phyloP scores from a whole-genome alignment of 371 early-diverging fungal species.

The Rhizopus sp. region DNA sequence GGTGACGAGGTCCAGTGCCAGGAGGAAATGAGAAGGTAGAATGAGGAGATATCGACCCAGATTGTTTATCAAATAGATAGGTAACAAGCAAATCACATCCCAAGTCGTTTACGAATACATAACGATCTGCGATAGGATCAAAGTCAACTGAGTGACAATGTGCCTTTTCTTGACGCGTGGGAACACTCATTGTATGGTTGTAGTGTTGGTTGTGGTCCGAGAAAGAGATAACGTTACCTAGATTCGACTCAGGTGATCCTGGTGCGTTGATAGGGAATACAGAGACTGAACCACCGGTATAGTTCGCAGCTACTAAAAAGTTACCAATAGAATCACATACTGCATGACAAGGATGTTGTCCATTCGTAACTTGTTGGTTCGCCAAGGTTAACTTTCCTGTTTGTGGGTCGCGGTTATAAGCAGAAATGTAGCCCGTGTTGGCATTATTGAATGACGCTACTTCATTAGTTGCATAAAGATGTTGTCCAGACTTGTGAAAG shows the following conservation, averaged over 20 bases:
- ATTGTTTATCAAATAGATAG: conserved; percentile 24
- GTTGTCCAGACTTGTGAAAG: conserved; percentile 19
- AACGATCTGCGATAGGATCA: conserved; percentile 27
- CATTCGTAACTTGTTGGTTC: conserved; percentile 31
- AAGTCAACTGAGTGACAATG: conserved; percentile 47
- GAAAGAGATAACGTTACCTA: conserved; percentile 10
- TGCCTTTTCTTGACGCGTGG: conserved; percentile 45
- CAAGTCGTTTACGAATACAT: conserved; percentile 29
- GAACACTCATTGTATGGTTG: conserved; percentile 22
- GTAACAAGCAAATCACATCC: conserved; percentile 37
- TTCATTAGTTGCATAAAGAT: conserved; percentile 39
- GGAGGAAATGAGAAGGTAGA: conserved; percentile 31
- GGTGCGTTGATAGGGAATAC: conserved; percentile 25
- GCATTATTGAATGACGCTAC: conserved; percentile 21
- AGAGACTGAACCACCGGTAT: conserved; percentile 34
- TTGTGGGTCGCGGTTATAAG: conserved; percentile 25
- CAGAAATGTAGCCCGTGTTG: conserved; percentile 34
- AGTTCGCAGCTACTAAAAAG: conserved; percentile 41
- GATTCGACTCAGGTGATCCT: conserved; percentile 1
- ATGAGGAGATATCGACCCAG: conserved; percentile 12
- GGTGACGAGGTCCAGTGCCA: conserved; percentile 51
- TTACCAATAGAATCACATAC: conserved; percentile 19
- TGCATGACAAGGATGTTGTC: conserved; percentile 40
- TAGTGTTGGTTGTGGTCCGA: conserved; percentile 14
- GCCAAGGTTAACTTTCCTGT: conserved; percentile 24